These are phyloP conservation scores for Cyphellophora attinorum DNA, from an alignment of 2,329 filamentous ascomycete species.

Conservation along the genomic window DNA sequence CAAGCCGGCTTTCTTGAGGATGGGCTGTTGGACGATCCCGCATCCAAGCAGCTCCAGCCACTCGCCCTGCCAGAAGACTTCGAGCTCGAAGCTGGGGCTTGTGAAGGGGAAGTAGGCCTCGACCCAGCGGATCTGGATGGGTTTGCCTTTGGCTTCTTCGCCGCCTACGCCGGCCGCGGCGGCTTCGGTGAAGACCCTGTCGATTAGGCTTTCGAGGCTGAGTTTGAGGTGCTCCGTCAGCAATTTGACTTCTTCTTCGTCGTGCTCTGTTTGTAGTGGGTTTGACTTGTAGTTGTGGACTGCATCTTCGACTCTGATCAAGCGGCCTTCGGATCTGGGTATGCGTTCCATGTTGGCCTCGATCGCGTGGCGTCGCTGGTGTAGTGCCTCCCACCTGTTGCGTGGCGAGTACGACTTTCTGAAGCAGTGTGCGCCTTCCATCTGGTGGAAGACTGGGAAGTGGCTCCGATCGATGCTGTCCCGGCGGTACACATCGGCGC, in stretches of 20 bases:
- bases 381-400: constrained; percentile 48
- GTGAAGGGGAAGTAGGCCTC: constrained; percentile 98
- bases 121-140: constrained; percentile 82
- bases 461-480: constrained; percentile 93
- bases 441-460: constrained; percentile 96
- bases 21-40: constrained; percentile 74
- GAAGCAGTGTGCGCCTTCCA: constrained; percentile 92
- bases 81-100: constrained; percentile 88
- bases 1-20: constrained; percentile 68
- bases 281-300: constrained; percentile 67
- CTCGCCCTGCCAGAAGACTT: constrained; percentile 86
- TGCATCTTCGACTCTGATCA: constrained; percentile 60
- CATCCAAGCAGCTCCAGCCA: constrained; percentile 97
- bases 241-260: constrained; percentile 71
- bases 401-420: constrained; percentile 42
- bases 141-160: constrained; percentile 51
- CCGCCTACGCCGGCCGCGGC: constrained; percentile 51
- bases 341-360: constrained; percentile 61
- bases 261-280: constrained; percentile 64
- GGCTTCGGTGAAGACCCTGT: constrained; percentile 76
- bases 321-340: constrained; percentile 32
- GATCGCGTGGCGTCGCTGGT: constrained; percentile 50
- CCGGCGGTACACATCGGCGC: constrained; percentile 87
- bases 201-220: constrained; percentile 79
- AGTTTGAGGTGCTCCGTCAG: constrained; percentile 79